Evolutionary conservation across 2,329 filamentous ascomycete species (phyloP), one percentile per base, ranked within the genome.

Genomic region (Zelopaecilomyces penicillatus): DNA sequence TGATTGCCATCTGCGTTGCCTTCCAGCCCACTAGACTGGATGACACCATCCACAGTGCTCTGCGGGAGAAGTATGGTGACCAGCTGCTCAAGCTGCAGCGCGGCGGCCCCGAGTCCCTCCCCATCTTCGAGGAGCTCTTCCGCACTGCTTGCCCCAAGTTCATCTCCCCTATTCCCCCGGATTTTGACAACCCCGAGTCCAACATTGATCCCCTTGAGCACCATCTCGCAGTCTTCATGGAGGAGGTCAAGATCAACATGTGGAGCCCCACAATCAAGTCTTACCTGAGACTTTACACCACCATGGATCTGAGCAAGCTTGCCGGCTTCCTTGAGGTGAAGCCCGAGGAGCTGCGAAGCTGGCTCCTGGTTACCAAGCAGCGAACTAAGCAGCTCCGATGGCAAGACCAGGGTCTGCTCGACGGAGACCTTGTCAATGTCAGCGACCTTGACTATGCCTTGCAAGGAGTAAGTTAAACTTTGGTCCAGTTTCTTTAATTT

Each of bases 231-330:
- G 85, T 98, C 71, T 98, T 98, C 77, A 97, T 98, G 91, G 90
- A 96, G 57, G 93, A 98, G 75, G 91, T 98, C 68, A 95, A 95
- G 82, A 96, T 88, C 71, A 97, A 95, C 71, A 93, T 98, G 80
- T 95, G 82, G 82, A 91, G 87, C 66, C 93, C 93, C 37, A 96
- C 90, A 38, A 86, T 98, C 66, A 95, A 95, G 77, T 96, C 90
- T 51, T 98, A 98, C 75, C 81, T 98, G 56, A 93, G 95, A 65
- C 85, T 98, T 45, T 98, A 98, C 81, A 97, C 93, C 38, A 98
- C 93, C 56, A 97, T 98, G 91, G 93, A 98, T 61, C 76, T 98
- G 52, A 93, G 91, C 75, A 98, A 98, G 75, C 82, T 98, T 50
- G 88, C 93, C 50, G 90, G 90, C 49, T 98, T 98, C 80, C 78